Conservation (phyloP, 495 filamentous ascomycete genomes). For the Haplographium delicatum region DNA sequence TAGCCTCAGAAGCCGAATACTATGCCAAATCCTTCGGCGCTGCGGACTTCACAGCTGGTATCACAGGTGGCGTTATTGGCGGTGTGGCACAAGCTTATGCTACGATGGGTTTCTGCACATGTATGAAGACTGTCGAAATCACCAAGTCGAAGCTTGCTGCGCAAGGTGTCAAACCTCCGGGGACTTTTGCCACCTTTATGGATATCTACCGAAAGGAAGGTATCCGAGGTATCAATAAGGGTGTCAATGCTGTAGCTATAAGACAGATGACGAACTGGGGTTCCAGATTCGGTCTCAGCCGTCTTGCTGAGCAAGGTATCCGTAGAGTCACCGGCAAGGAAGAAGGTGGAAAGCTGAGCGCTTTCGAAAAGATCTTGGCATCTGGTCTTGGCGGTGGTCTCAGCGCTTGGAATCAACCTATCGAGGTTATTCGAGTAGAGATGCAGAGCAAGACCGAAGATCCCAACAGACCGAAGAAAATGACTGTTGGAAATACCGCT, state of each 20-base stretch:
- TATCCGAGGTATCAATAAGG: conserved; percentile 93
- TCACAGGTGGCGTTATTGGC: conserved; percentile 85
- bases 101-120: conserved; percentile 99
- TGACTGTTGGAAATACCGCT: conserved; percentile 90
- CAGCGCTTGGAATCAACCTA: conserved; percentile 98
- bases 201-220: conserved; percentile 94
- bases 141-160: conserved; percentile 94
- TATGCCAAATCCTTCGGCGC: conserved; percentile 78
- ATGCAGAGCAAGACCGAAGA: conserved; percentile 99
- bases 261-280: conserved; percentile 99
- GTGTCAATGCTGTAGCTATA: conserved; percentile 97
- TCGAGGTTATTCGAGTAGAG: conserved; percentile 98
- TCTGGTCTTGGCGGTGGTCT: conserved; percentile 86
- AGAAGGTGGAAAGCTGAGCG: conserved; percentile 66
- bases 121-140: conserved; percentile 99
- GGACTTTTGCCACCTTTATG: conserved; percentile 93
- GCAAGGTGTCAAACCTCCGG: conserved; percentile 71
- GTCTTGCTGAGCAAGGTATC: conserved; percentile 86
- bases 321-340: conserved; percentile 76
- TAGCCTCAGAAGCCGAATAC: conserved; percentile 97
- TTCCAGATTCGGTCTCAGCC: conserved; percentile 85
- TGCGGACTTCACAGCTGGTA: conserved; percentile 79
- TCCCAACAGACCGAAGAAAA: conserved; percentile 95
- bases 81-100: conserved; percentile 98
- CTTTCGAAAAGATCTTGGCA: conserved; percentile 84